Evolutionary conservation across 164 flowering plant species (phyloP).

Genomic region (Piper longum): DNA sequence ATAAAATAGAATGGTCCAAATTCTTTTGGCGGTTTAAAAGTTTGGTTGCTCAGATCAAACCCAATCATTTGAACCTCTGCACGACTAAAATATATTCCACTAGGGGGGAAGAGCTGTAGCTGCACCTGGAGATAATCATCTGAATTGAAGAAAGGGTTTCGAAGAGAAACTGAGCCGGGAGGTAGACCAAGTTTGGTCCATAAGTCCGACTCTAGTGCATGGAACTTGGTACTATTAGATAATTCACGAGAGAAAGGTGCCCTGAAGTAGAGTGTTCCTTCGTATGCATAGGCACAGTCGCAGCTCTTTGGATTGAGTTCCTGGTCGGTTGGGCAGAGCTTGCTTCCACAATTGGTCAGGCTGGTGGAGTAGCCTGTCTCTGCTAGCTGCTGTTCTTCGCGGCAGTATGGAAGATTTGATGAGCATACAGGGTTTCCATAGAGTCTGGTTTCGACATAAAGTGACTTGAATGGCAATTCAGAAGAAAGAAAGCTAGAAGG

Average conservation of each 20-base stretch:
- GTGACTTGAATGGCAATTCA: not conserved
- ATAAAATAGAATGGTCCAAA: constrained; percentile 58
- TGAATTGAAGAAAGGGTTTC: constrained; percentile 49
- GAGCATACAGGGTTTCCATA: constrained; percentile 72
- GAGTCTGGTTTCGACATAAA: constrained; percentile 23
- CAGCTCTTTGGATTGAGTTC: constrained; percentile 73
- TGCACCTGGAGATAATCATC: constrained; percentile 68
- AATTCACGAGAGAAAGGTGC: constrained; percentile 66
- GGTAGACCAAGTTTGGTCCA: constrained; percentile 48
- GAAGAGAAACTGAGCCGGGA: constrained; percentile 72
- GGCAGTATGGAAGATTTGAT: constrained; percentile 38
- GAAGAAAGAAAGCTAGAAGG: not conserved
- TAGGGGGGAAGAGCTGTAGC: constrained; percentile 58
- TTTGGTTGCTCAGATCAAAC: constrained; percentile 45
- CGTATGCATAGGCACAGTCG: constrained; percentile 67
- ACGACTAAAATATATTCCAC: constrained; percentile 50
- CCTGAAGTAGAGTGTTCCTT: constrained; percentile 69
- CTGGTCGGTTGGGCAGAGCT: constrained; percentile 35
- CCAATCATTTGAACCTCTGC: constrained; percentile 53
- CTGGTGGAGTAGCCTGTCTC: constrained; percentile 48
- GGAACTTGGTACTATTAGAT: constrained; percentile 45
- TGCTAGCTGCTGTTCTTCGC: constrained; percentile 23
- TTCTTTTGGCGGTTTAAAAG: constrained; percentile 44
- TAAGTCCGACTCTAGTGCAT: constrained; percentile 51
- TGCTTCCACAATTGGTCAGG: constrained; percentile 45